phyloP scores from a whole-genome alignment of 2,329 filamentous ascomycete species.

The Alternaria brassicicola region DNA sequence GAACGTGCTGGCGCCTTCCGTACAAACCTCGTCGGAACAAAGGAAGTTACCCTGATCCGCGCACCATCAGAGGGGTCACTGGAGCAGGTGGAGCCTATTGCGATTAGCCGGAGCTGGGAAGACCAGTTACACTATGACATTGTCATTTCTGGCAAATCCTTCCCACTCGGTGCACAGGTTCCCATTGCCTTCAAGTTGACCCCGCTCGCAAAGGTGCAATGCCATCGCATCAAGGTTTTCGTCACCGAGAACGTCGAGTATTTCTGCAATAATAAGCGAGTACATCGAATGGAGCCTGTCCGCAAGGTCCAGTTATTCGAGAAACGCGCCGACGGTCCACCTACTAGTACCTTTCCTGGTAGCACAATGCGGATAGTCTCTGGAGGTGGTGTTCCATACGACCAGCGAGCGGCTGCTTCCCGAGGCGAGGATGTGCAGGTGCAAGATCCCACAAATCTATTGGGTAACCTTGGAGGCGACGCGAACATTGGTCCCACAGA shows the following conservation, averaged over 20 bases:
- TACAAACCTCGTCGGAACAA: slow-evolving; percentile 79
- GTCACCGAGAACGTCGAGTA: slow-evolving; percentile 92
- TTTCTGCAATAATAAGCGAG: slow-evolving; percentile 82
- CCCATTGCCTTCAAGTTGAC: slow-evolving; percentile 95
- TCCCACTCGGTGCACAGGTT: slow-evolving; percentile 84
- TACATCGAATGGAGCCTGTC: slow-evolving; percentile 82
- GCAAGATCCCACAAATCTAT: slow-evolving; percentile 68
- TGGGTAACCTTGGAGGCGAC: slow-evolving; percentile 78
- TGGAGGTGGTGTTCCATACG: slow-evolving; percentile 78
- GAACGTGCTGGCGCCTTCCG: slow-evolving; percentile 90
- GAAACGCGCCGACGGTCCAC: slow-evolving; percentile 79
- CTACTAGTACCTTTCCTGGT: slow-evolving; percentile 73
- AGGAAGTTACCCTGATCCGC: slow-evolving; percentile 83
- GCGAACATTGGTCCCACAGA: slow-evolving; percentile 84
- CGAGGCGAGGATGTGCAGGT: slow-evolving; percentile 61
- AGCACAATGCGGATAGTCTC: slow-evolving; percentile 78
- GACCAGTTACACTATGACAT: slow-evolving; percentile 96
- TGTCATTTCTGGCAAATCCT: slow-evolving; percentile 93
- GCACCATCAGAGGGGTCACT: slow-evolving; percentile 86
- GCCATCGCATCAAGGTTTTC: slow-evolving; percentile 89
- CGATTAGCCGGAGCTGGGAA: slow-evolving; percentile 92
- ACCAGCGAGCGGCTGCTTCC: slow-evolving; percentile 62
- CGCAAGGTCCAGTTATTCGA: slow-evolving; percentile 87
- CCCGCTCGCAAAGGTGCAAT: slow-evolving; percentile 88
- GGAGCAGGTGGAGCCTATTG: slow-evolving; percentile 91